Conservation (phyloP, 2,329 filamentous ascomycete species). For the Ascochyta viciae-villosae region DNA sequence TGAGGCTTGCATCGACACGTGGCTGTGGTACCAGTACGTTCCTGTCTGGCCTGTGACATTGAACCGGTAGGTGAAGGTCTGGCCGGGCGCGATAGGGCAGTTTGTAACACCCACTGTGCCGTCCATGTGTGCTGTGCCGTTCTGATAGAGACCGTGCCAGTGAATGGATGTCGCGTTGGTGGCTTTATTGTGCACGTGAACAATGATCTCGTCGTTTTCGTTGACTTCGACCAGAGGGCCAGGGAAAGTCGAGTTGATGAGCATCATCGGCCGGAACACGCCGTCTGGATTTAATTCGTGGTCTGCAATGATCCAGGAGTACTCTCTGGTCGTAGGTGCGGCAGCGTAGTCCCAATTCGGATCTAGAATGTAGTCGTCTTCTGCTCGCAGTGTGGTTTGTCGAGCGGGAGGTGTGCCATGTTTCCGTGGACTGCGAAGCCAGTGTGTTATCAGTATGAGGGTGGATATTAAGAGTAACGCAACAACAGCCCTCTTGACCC, state of each 20-base stretch:
- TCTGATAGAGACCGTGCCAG: constrained; percentile 67
- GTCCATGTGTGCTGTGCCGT: constrained; percentile 55
- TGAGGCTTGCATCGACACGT: constrained; percentile 52
- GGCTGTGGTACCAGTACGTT: constrained; percentile 46
- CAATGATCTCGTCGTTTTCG: constrained; percentile 71
- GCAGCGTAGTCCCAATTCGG: constrained; percentile 63
- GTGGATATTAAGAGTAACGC: neutral
- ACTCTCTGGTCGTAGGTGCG: constrained; percentile 60
- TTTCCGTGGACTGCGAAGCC: neutral
- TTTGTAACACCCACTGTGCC: constrained; percentile 61
- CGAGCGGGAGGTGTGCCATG: neutral
- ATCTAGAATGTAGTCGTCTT: constrained; percentile 60
- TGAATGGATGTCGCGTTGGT: constrained; percentile 68
- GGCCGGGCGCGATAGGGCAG: constrained; percentile 64
- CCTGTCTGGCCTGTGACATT: constrained; percentile 47
- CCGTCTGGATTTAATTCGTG: constrained; percentile 66
- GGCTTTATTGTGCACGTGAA: constrained; percentile 64
- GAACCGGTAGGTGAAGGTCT: constrained; percentile 39
- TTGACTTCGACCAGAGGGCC: constrained; percentile 51
- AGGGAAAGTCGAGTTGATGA: constrained; percentile 52
- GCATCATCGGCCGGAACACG: constrained; percentile 50
- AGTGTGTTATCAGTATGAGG: neutral
- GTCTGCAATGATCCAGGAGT: constrained; percentile 67
- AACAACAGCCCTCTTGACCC: neutral
- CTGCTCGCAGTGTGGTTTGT: constrained; percentile 26